Percentiles rank a stretch among this genome's conserved stretches.
Conservation (phyloP, 2,329 filamentous ascomycete genomes). For the Thielaviopsis populi region DNA sequence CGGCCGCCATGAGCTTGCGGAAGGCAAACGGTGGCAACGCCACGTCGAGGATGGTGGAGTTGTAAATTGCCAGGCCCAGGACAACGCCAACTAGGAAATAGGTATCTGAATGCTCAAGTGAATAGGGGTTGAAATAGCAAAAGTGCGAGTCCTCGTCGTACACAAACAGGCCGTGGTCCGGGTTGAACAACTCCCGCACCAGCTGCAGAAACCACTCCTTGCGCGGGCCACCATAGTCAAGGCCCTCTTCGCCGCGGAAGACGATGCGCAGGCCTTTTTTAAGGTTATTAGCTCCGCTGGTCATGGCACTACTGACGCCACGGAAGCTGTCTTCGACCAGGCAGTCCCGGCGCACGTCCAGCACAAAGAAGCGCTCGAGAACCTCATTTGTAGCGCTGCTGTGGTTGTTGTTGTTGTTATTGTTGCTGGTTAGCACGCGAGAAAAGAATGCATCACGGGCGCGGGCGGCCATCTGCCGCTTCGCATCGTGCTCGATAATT, state of each 20-base stretch:
- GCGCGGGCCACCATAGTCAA: conserved; percentile 75
- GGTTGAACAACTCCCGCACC: conserved; percentile 79
- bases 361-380: conserved; percentile 34
- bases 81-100: conserved; percentile 83
- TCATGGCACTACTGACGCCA: conserved; percentile 71
- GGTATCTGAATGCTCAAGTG: conserved; percentile 81
- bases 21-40: conserved; percentile 81
- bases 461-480: conserved; percentile 76
- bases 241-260: conserved; percentile 77
- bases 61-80: conserved; percentile 82
- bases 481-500: conserved; percentile 76
- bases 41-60: conserved; percentile 82
- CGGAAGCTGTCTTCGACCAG: conserved; percentile 78
- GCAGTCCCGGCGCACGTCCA: conserved; percentile 70
- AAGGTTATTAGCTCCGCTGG: conserved; percentile 65
- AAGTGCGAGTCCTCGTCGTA: conserved; percentile 84
- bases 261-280: conserved; percentile 80
- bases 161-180: conserved; percentile 77
- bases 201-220: conserved; percentile 93
- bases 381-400: conserved; percentile 49
- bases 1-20: conserved; percentile 67
- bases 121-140: conserved; percentile 86
- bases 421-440: conserved; percentile 61
- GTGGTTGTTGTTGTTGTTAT: conserved; percentile 41
- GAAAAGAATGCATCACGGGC: conserved; percentile 84